phyloP scores from a whole-genome alignment of 1,284 basidiomycete species.

The Omphalotus olearius region DNA sequence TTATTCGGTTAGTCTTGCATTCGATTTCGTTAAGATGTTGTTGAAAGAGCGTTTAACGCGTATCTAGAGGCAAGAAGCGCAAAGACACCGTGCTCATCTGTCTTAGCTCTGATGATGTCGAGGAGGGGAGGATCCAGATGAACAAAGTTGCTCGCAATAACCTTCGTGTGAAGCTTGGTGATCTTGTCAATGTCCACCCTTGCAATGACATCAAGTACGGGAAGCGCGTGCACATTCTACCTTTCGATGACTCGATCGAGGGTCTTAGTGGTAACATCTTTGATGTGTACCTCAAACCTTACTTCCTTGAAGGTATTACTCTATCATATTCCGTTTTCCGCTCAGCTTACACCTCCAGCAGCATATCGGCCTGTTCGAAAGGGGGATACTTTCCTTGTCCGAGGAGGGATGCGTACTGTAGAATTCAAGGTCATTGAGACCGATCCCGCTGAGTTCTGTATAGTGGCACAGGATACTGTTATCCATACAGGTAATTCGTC shows the following conservation, averaged over 20 bases:
- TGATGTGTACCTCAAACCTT: conserved; percentile 98
- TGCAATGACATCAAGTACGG: conserved; percentile 99
- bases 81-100: conserved; percentile 96
- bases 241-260: conserved; percentile 98
- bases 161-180: conserved; percentile 95
- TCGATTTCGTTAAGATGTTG: conserved; percentile 4
- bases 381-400: conserved; percentile 98
- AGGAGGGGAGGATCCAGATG: conserved; percentile 96
- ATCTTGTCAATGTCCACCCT: conserved; percentile 92
- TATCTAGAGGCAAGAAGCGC: conserved; percentile 84
- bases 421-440: conserved; percentile 99
- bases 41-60: conserved; percentile 8
- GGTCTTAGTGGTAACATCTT: conserved; percentile 98
- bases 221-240: conserved; percentile 94
- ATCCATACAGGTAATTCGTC: conserved; percentile 75
- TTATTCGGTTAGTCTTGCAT: conserved; percentile 64
- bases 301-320: conserved; percentile 90
- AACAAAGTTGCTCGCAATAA: conserved; percentile 99
- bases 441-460: conserved; percentile 94
- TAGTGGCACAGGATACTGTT: conserved; percentile 95
- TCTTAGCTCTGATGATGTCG: conserved; percentile 91
- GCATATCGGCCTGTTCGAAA: conserved; percentile 93
- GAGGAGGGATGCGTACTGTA: conserved; percentile 95
- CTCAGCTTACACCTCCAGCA: conserved; percentile 22
- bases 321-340: too few species aligned